These are phyloP conservation scores for Sphagnum magellanicum DNA, from an alignment of 228 moss, liverwort and hornwort genomes.

Conservation along the genomic window DNA sequence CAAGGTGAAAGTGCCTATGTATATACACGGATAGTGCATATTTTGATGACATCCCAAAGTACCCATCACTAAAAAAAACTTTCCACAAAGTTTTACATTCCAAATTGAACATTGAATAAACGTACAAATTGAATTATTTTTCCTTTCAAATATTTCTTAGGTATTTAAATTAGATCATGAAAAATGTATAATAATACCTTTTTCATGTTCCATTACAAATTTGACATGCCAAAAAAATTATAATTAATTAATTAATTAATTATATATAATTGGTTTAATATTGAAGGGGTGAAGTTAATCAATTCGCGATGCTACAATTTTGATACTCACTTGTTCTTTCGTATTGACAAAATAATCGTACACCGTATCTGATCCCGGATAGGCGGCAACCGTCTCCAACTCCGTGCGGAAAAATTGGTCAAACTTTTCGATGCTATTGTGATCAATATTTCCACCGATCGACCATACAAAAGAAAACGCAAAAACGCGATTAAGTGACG, in stretches of 20 bases:
- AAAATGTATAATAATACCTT: too few species aligned
- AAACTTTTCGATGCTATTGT: conserved; percentile 69
- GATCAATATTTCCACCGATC: conserved; percentile 78
- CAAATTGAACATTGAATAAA: neutral
- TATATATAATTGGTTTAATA: neutral
- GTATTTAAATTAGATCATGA: too few species aligned
- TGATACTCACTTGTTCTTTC: conserved; percentile 37
- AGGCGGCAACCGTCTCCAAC: conserved; percentile 53
- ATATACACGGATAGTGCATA: too few species aligned
- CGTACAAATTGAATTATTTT: neutral
- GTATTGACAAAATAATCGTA: conserved; percentile 70
- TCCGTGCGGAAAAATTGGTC: conserved; percentile 61
- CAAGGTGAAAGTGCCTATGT: conserved; percentile 37
- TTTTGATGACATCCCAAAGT: neutral
- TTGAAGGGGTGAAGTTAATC: neutral
- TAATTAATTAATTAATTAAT: too few species aligned
- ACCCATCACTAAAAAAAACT: neutral
- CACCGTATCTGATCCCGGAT: conserved; percentile 45
- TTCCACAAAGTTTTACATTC: neutral
- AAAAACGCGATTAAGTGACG: conserved; percentile 57
- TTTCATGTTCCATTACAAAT: neutral
- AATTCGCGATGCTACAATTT: too few species aligned
- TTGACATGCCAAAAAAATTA: neutral
- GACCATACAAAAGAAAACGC: conserved; percentile 67
- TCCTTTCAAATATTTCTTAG: neutral